Evolutionary conservation across 305 asterid genomes (phyloP).

Genomic region (Solanum aculeatissimum): DNA sequence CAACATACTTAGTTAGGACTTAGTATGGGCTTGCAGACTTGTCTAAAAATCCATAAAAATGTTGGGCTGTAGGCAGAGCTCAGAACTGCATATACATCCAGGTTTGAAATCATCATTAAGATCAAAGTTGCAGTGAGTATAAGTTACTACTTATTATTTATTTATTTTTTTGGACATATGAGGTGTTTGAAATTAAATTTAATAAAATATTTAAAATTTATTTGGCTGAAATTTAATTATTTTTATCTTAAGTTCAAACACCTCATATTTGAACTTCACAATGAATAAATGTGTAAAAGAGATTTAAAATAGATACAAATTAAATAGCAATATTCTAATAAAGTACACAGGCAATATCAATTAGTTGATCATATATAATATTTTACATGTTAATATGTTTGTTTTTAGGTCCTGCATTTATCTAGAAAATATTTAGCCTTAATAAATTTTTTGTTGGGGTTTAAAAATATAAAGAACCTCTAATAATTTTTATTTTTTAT

Average conservation of each 20-base stretch:
- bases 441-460: background rate
- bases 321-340: no score
- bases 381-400: background rate
- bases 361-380: background rate
- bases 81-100: background rate
- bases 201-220: background rate
- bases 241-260: background rate
- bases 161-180: no score
- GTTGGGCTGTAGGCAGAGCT: background rate
- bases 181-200: background rate
- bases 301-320: no score
- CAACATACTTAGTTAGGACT: background rate
- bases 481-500: no score
- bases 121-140: background rate
- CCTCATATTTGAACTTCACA: no score
- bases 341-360: background rate
- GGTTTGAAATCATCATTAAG: background rate
- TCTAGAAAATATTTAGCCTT: background rate
- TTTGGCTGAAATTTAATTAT: background rate
- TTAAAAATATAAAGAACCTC: no score
- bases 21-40: background rate
- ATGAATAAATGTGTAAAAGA: no score
- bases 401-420: background rate
- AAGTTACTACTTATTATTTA: background rate
- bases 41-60: background rate